Evolutionary conservation across 176 grass and related monocot species (phyloP).

Genomic region (Aegilops bicornis): DNA sequence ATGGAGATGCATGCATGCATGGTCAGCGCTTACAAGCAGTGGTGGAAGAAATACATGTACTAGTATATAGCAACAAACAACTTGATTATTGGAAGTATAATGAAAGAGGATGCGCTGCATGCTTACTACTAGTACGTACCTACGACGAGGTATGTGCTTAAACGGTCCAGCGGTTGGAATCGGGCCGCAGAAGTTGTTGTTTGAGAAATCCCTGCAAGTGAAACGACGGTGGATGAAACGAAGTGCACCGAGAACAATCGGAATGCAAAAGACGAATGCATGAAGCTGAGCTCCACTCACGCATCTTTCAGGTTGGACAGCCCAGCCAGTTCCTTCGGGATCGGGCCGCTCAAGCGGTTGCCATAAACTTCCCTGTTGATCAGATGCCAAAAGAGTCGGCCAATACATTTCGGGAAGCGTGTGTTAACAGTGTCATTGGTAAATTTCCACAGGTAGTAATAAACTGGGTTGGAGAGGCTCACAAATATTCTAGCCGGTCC

Average conservation of each 20-base stretch:
- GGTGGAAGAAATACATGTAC: too few species aligned
- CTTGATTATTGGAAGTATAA: neutral
- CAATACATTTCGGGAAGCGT: too few species aligned
- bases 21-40: neutral
- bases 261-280: neutral
- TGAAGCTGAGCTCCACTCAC: slow-evolving; percentile 38
- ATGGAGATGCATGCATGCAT: neutral
- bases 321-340: slow-evolving; percentile 62
- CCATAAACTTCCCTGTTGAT: slow-evolving; percentile 53
- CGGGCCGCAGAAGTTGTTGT: slow-evolving; percentile 73
- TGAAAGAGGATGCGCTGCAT: neutral
- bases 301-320: slow-evolving; percentile 31
- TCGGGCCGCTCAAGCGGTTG: slow-evolving; percentile 65
- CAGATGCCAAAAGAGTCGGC: neutral
- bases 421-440: too few species aligned
- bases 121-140: slow-evolving; percentile 30
- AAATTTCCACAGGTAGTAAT: too few species aligned
- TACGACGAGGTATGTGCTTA: slow-evolving; percentile 35
- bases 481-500: neutral
- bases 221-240: neutral
- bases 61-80: neutral
- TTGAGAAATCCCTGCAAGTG: slow-evolving; percentile 63
- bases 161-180: slow-evolving; percentile 67
- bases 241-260: too few species aligned
- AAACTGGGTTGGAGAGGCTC: neutral